Base-by-base conservation (phyloP, 805 yeast species). In the Schwanniomyces sp. region DNA sequence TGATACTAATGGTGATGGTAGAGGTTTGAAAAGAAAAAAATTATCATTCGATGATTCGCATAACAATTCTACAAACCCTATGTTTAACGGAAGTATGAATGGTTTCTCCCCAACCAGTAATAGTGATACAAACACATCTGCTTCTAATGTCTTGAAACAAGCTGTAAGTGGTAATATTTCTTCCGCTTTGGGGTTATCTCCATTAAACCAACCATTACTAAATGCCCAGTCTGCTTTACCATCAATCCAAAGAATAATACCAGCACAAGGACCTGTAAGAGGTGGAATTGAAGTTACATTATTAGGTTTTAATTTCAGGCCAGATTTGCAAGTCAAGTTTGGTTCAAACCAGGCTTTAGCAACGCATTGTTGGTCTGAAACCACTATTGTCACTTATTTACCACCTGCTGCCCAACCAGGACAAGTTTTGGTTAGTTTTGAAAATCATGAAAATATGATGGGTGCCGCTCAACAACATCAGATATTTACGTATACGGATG, bases 271-370 rank as follows among this genome's bases (percentile, higher is more conserved):
- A 2, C 96, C 97, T 8, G 80, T 91, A 10, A 79, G 96, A 52
- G 99, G 99, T 54, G 99, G 99, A 14, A 85, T 91, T 38, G 99
- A 94, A 64, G 88, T 94, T 7, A 94, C 99, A 0, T 70, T 94
- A 43, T 72, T 94, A 39, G 99, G 99, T 2, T 78, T 84, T 42
- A 88, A 90, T 49, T 94, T 94, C 75, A 82, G 85, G 45, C 87
- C 86, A 14, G 96, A 96, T 0, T 71, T 92, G 48, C 73, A 75
- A 21, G 96, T 92, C 12, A 86, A 86, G 66, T 94, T 94, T 69
- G 99, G 99, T 29, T 82, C 85, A 10, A 84, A 83, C 61, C 72
- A 78, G 49, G 90, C 94, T 0, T 66, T 88, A 28, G 86, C 94
- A 3, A 90, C 97, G 0, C 96, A 91, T 60, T 91, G 96, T 67